These are phyloP conservation scores for Alloteropsis semialata DNA, from an alignment of 176 grass and related monocot species.

Conservation along the genomic window DNA sequence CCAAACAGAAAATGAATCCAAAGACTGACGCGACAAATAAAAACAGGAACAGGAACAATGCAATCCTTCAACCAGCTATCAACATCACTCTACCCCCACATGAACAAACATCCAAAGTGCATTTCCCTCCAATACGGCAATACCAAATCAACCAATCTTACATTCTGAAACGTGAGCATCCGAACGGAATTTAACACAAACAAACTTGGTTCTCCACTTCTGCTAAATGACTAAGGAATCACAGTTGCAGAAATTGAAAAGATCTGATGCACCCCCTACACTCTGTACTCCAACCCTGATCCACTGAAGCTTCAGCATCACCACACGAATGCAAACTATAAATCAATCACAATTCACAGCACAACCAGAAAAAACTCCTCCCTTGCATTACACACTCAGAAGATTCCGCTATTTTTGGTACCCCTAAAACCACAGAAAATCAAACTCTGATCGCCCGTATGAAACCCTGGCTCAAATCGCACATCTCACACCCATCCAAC, in stretches of 20 bases:
- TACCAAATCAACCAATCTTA: background rate
- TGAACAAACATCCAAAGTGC: too few relatives aligned
- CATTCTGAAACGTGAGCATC: background rate
- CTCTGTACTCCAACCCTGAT: background rate
- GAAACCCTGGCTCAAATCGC: background rate
- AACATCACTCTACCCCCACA: too few relatives aligned
- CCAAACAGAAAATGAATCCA: background rate
- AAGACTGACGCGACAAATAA: background rate
- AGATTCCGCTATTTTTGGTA: background rate
- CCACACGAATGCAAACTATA: background rate
- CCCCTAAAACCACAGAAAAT: slow-evolving; percentile 5
- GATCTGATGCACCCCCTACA: background rate
- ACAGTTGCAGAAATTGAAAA: background rate
- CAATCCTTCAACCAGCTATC: background rate
- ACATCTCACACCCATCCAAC: background rate
- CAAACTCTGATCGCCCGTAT: background rate
- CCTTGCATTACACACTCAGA: slow-evolving; percentile 4
- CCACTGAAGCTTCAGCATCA: background rate
- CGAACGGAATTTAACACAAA: background rate
- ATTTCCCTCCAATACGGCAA: too few relatives aligned
- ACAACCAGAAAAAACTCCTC: background rate
- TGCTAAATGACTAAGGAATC: background rate
- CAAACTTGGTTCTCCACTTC: background rate
- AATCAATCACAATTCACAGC: background rate
- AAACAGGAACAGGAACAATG: background rate